phyloP scores from a whole-genome alignment of 495 filamentous ascomycete genomes.

The Aspergillus kassunensis region DNA sequence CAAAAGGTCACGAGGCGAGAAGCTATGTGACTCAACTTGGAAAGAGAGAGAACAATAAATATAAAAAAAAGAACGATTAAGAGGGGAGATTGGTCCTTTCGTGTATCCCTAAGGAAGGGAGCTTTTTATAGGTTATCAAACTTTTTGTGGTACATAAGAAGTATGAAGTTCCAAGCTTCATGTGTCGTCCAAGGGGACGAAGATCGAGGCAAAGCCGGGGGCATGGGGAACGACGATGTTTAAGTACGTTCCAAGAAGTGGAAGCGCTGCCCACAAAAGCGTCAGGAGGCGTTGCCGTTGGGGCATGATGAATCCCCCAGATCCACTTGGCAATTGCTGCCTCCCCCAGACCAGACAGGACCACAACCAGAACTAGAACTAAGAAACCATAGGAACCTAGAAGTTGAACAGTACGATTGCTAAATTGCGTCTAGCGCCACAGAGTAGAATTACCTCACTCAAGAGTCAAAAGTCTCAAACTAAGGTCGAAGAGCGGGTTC shows the following conservation, averaged over 20 bases:
- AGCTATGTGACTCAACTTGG: too few species aligned
- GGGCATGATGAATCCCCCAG: constrained; percentile 26
- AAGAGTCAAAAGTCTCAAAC: neutral
- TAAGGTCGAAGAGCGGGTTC: constrained; percentile 12
- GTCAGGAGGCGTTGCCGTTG: constrained; percentile 24
- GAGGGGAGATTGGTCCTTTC: constrained; percentile 31
- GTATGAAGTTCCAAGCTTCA: constrained; percentile 11
- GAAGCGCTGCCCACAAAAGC: constrained; percentile 4
- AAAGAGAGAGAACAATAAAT: neutral
- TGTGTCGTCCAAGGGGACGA: constrained; percentile 20
- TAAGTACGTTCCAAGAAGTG: constrained; percentile 19
- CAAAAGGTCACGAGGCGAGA: neutral
- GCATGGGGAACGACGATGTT: constrained; percentile 21
- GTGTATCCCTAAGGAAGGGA: constrained; percentile 6
- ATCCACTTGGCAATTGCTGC: constrained; percentile 23
- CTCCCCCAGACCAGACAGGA: too few species aligned
- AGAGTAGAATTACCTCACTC: constrained; percentile 9
- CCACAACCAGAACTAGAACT: constrained; percentile 16
- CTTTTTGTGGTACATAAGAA: constrained; percentile 13
- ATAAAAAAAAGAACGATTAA: constrained; percentile 4
- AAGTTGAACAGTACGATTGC: too few species aligned
- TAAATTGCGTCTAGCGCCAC: constrained; percentile 5
- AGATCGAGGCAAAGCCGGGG: constrained; percentile 17
- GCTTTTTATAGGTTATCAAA: constrained; percentile 7
- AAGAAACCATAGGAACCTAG: neutral